A percentile compares a stretch with the other conserved stretches of the same genome.
These are phyloP conservation scores for Epichloe gansuensis DNA, from an alignment of 2,329 filamentous ascomycete species.

Conservation along the genomic window DNA sequence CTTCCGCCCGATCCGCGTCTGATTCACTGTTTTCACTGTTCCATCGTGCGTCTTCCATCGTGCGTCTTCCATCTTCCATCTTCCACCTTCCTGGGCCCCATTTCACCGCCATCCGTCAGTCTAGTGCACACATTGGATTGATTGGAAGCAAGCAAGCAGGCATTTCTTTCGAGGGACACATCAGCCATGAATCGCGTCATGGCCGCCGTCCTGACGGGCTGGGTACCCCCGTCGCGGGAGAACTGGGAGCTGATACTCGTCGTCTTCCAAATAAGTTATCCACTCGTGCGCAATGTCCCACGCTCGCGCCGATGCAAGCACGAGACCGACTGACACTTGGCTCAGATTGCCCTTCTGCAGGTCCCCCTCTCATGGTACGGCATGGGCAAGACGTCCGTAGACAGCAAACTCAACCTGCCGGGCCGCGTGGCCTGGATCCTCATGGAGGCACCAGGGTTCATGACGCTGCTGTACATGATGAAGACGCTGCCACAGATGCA, in stretches of 20 bases:
- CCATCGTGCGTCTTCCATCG: too few relatives aligned
- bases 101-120: too few relatives aligned
- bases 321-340: neutral
- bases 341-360: slow-evolving; percentile 58
- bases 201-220: slow-evolving; percentile 38
- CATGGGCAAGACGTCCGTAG: slow-evolving; percentile 79
- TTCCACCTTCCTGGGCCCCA: too few relatives aligned
- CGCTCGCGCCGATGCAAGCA: neutral
- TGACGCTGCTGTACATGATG: slow-evolving; percentile 71
- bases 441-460: slow-evolving; percentile 73
- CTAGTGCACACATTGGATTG: too few relatives aligned
- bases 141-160: too few relatives aligned
- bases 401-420: slow-evolving; percentile 69
- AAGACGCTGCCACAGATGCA: slow-evolving; percentile 47
- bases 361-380: slow-evolving; percentile 72
- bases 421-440: slow-evolving; percentile 76
- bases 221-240: slow-evolving; percentile 44
- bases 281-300: slow-evolving; percentile 26
- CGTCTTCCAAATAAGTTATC: slow-evolving; percentile 39
- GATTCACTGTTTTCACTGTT: too few relatives aligned
- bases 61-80: too few relatives aligned
- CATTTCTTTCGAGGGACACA: too few relatives aligned
- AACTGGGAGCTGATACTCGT: slow-evolving; percentile 42
- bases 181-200: neutral
- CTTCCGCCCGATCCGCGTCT: too few relatives aligned